phyloP scores from a whole-genome alignment of 1,284 basidiomycete species.

The Melampsora americana region DNA sequence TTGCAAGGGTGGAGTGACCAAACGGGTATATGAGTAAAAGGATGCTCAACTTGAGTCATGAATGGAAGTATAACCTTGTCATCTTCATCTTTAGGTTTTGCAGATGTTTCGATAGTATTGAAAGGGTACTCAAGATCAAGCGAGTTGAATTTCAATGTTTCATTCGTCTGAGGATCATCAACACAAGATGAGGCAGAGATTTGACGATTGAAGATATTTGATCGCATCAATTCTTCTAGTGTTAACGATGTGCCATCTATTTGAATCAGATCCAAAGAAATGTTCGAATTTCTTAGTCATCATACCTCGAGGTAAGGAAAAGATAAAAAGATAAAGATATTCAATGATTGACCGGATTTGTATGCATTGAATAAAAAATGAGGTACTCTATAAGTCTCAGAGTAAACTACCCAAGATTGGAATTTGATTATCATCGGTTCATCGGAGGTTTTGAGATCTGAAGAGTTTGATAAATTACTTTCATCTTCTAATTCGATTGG shows the following conservation, averaged over 20 bases:
- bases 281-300: neutral
- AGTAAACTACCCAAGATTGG: slow-evolving; percentile 10
- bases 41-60: slow-evolving; percentile 20
- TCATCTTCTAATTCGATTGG: too few species aligned
- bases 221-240: neutral
- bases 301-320: neutral
- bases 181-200: neutral
- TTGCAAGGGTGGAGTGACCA: slow-evolving; percentile 37
- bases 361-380: slow-evolving; percentile 34
- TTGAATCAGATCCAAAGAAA: neutral
- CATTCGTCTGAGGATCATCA: neutral
- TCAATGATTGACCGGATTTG: neutral
- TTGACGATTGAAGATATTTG: slow-evolving; percentile 28
- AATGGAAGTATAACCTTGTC: neutral
- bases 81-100: slow-evolving; percentile 1
- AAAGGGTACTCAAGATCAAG: neutral
- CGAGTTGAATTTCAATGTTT: neutral
- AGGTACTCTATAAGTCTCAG: slow-evolving; percentile 24
- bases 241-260: slow-evolving; percentile 24
- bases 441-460: too few species aligned
- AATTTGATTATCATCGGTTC: slow-evolving; percentile 10
- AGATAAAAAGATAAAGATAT: neutral
- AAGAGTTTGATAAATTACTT: too few species aligned
- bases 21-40: slow-evolving; percentile 9
- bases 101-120: neutral